These are phyloP conservation scores for Ziziphus jujuba DNA, from an alignment of 306 rosid genomes.

Conservation along the genomic window DNA sequence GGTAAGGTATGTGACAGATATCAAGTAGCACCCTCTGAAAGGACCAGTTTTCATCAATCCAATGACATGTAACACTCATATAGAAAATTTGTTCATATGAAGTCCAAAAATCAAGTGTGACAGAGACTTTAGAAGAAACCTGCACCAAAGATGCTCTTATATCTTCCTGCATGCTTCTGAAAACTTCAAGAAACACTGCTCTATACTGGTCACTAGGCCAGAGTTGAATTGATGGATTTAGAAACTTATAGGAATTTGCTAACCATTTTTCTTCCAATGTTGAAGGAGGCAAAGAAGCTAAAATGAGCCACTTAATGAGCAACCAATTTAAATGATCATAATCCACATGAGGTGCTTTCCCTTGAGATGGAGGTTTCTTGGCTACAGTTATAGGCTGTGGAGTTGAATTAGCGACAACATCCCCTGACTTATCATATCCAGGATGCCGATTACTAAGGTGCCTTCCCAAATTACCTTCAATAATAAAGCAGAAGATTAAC, in stretches of 20 bases:
- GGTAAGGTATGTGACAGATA: constrained; percentile 76
- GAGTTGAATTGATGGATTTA: constrained; percentile 78
- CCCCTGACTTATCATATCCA: constrained; percentile 83
- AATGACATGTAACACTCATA: constrained; percentile 89
- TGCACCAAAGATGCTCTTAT: constrained; percentile 67
- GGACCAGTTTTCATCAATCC: constrained; percentile 92
- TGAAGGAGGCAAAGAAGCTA: constrained; percentile 84
- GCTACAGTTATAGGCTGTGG: constrained; percentile 40
- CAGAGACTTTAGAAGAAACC: constrained; percentile 74
- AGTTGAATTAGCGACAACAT: constrained; percentile 44
- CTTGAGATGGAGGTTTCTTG: constrained; percentile 72
- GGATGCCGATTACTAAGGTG: constrained; percentile 96
- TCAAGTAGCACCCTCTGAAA: constrained; percentile 86
- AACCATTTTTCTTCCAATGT: constrained; percentile 87
- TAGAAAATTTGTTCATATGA: constrained; percentile 76
- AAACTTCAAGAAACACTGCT: constrained; percentile 69
- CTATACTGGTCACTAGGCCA: constrained; percentile 78
- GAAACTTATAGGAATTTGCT: constrained; percentile 74
- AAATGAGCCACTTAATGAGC: constrained; percentile 81
- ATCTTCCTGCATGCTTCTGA: constrained; percentile 83
- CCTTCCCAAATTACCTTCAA: constrained; percentile 87
- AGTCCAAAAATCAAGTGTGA: constrained; percentile 90
- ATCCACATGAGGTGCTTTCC: constrained; percentile 64
- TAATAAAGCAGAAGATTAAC: constrained; percentile 25
- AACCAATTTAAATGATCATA: constrained; percentile 94